phyloP scores from a whole-genome alignment of 2,329 filamentous ascomycete genomes.

The Calonectria honghensis region DNA sequence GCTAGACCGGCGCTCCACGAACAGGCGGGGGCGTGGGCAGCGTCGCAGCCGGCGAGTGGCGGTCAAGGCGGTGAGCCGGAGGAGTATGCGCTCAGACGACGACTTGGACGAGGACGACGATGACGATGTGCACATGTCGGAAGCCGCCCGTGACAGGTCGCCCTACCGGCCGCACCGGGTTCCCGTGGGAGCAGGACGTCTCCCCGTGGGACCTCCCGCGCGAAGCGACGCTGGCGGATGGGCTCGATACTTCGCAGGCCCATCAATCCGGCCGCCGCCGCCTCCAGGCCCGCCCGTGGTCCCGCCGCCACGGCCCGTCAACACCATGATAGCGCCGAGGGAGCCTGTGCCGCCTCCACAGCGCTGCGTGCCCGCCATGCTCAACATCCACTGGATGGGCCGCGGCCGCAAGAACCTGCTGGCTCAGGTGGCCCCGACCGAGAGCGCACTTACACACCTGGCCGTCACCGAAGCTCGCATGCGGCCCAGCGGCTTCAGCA shows the following conservation, averaged over 20 bases:
- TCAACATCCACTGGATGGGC: constrained; percentile 55
- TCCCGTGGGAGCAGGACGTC: constrained; percentile 20
- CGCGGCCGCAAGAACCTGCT: constrained; percentile 57
- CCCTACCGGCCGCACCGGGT: constrained; percentile 16
- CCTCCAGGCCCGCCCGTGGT: constrained; percentile 15
- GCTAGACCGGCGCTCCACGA: constrained; percentile 31
- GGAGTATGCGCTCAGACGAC: constrained; percentile 38
- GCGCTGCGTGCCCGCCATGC: constrained; percentile 47
- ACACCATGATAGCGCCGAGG: constrained; percentile 4
- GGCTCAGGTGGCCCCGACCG: constrained; percentile 52
- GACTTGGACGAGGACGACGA: constrained; percentile 22
- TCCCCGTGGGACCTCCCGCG: constrained; percentile 14
- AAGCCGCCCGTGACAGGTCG: constrained; percentile 1
- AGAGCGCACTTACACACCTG: constrained; percentile 59
- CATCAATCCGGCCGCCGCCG: constrained; percentile 22
- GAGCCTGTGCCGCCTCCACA: constrained; percentile 3
- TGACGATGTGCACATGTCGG: constrained; percentile 13
- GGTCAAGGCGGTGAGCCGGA: constrained; percentile 41
- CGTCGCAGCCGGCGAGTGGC: constrained; percentile 41
- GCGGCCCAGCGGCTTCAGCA: constrained; percentile 42
- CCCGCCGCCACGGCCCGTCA: not conserved
- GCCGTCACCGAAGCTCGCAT: constrained; percentile 48
- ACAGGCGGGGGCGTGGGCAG: constrained; percentile 41
- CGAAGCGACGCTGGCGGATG: not conserved
- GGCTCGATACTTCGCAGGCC: not conserved